Evolutionary conservation across 1,284 basidiomycete genomes (phyloP).

Genomic region (Pseudomicrostroma phylloplanum): DNA sequence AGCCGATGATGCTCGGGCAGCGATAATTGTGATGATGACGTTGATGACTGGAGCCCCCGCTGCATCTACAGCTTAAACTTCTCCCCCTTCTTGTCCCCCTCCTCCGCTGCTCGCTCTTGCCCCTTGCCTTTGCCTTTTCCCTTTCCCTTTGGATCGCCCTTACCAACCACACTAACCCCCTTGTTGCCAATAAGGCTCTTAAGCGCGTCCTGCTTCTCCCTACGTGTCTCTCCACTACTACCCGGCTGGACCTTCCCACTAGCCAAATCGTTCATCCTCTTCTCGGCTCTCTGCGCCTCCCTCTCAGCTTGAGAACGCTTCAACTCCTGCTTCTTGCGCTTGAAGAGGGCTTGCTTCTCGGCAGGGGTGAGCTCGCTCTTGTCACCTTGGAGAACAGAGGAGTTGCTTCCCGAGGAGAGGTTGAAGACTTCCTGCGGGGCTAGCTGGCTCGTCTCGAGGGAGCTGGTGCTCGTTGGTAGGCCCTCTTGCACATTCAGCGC

Average conservation of each 20-base stretch:
- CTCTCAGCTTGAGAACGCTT: slow-evolving; percentile 68
- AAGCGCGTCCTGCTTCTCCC: slow-evolving; percentile 47
- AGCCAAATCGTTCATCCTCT: slow-evolving; percentile 59
- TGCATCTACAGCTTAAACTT: not conserved
- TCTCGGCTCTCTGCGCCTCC: slow-evolving; percentile 60
- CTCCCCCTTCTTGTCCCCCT: slow-evolving; percentile 5
- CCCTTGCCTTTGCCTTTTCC: slow-evolving; percentile 1
- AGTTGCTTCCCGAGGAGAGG: slow-evolving; percentile 19
- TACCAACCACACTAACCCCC: slow-evolving; percentile 37
- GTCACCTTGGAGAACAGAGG: slow-evolving; percentile 39
- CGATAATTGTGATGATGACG: too few species aligned
- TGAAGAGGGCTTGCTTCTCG: slow-evolving; percentile 62
- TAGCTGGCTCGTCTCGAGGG: slow-evolving; percentile 70
- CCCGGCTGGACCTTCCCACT: slow-evolving; percentile 7
- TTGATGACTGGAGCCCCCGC: too few species aligned
- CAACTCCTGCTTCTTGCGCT: slow-evolving; percentile 56
- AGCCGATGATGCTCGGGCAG: too few species aligned
- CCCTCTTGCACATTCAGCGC: slow-evolving; percentile 84
- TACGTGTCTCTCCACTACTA: not conserved
- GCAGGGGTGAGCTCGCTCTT: slow-evolving; percentile 75
- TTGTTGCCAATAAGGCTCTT: slow-evolving; percentile 45
- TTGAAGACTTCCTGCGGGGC: slow-evolving; percentile 86
- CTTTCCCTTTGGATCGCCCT: slow-evolving; percentile 15
- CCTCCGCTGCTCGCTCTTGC: not conserved
- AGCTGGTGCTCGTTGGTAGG: slow-evolving; percentile 71